Conservation (phyloP, 768 basidiomycete species). For the Suillus clintonianus region DNA sequence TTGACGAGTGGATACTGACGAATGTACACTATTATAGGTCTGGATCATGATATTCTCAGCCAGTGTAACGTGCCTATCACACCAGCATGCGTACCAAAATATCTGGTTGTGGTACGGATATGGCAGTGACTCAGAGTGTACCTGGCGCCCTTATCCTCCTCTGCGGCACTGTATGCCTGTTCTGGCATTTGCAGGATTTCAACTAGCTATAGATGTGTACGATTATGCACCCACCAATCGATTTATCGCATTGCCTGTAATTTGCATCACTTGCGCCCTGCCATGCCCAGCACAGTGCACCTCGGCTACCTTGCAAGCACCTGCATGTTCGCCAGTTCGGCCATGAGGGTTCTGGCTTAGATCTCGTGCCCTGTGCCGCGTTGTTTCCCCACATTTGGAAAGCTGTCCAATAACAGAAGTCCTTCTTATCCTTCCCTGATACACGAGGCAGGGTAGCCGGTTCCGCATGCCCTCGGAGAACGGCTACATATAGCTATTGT, state of each 20-base stretch:
- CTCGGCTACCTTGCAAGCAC: constrained; percentile 4
- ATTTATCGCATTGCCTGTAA: constrained; percentile 2
- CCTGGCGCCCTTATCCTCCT: neutral
- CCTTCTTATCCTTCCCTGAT: constrained; percentile 13
- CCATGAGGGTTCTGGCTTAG: neutral
- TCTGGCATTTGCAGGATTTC: neutral
- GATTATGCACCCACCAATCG: neutral
- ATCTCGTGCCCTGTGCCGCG: neutral
- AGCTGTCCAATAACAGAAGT: neutral
- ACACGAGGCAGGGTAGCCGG: constrained; percentile 31
- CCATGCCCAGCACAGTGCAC: constrained; percentile 12
- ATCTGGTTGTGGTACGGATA: neutral
- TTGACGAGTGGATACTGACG: constrained; percentile 13
- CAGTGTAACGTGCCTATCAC: neutral
- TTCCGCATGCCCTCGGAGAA: constrained; percentile 24
- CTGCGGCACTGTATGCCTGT: neutral
- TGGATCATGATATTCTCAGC: constrained; percentile 1
- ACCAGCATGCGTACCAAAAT: neutral
- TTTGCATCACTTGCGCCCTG: constrained; percentile 13
- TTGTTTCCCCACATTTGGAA: neutral
- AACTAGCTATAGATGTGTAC: neutral
- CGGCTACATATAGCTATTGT: constrained; percentile 27
- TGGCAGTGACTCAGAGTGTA: neutral
- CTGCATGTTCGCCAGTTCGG: neutral
- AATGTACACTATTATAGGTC: neutral